Evolutionary conservation across 2,329 filamentous ascomycete genomes (phyloP).

Genomic region (Geosmithia morbida): DNA sequence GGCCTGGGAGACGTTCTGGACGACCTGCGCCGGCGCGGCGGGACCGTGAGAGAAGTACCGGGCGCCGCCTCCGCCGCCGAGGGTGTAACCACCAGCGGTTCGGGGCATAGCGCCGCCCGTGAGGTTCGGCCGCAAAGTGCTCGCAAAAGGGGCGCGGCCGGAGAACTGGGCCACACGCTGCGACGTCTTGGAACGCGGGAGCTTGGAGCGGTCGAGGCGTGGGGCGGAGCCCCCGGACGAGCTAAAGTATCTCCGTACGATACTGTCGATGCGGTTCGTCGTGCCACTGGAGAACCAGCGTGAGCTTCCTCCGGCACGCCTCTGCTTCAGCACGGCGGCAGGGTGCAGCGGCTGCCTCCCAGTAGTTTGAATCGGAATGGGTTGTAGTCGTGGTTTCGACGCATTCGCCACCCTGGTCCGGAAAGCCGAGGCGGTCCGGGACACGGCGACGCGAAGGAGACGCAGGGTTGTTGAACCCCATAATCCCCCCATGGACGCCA

Average conservation of each 20-base stretch:
- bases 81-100: slow-evolving; percentile 76
- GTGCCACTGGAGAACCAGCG: slow-evolving; percentile 33
- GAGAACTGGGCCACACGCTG: slow-evolving; percentile 46
- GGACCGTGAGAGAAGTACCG: slow-evolving; percentile 87
- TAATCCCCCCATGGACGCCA: slow-evolving; percentile 42
- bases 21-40: slow-evolving; percentile 72
- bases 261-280: slow-evolving; percentile 25
- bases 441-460: slow-evolving; percentile 35
- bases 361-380: slow-evolving; percentile 23
- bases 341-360: slow-evolving; percentile 38
- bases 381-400: slow-evolving; percentile 28
- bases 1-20: slow-evolving; percentile 89
- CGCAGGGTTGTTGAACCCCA: slow-evolving; percentile 42
- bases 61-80: slow-evolving; percentile 46
- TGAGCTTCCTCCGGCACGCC: slow-evolving; percentile 18
- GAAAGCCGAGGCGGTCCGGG: slow-evolving; percentile 34
- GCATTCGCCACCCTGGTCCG: slow-evolving; percentile 32
- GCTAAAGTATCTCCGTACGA: slow-evolving; percentile 36
- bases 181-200: slow-evolving; percentile 32
- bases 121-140: slow-evolving; percentile 77
- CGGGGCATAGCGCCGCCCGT: slow-evolving; percentile 77
- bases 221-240: slow-evolving; percentile 16
- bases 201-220: slow-evolving; percentile 31
- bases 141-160: slow-evolving; percentile 72
- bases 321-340: slow-evolving; percentile 34